Evolutionary conservation across 2,329 filamentous ascomycete genomes (phyloP).

Genomic region (Alternaria dauci): DNA sequence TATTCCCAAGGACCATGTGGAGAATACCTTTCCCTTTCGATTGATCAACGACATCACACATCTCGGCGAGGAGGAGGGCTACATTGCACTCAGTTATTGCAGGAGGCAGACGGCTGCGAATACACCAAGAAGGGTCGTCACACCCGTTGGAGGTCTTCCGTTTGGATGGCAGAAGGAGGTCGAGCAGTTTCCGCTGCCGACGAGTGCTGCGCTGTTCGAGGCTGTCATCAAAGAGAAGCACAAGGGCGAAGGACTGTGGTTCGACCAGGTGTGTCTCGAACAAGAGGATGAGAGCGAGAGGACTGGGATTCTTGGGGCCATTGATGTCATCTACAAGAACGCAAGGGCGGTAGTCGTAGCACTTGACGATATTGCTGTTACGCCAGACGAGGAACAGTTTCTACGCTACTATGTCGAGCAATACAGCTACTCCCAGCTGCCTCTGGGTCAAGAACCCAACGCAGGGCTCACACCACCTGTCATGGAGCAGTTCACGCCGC

Average conservation of each 20-base stretch:
- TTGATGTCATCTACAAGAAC: slow-evolving; percentile 55
- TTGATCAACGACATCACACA: slow-evolving; percentile 50
- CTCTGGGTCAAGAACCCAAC: slow-evolving; percentile 36
- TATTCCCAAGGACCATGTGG: slow-evolving; percentile 30
- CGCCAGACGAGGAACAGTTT: slow-evolving; percentile 46
- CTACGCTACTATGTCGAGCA: slow-evolving; percentile 52
- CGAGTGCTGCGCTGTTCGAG: slow-evolving; percentile 51
- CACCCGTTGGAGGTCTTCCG: slow-evolving; percentile 39
- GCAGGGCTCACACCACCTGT: slow-evolving; percentile 38
- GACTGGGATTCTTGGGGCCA: slow-evolving; percentile 51
- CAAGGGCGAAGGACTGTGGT: slow-evolving; percentile 54
- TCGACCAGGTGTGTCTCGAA: slow-evolving; percentile 57
- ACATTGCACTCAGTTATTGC: slow-evolving; percentile 56
- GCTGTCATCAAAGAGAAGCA: slow-evolving; percentile 52
- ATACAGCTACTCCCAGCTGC: slow-evolving; percentile 39
- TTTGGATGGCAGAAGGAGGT: slow-evolving; percentile 48
- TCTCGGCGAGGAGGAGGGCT: slow-evolving; percentile 47
- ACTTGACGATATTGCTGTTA: slow-evolving; percentile 53
- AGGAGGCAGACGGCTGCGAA: slow-evolving; percentile 45
- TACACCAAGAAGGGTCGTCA: slow-evolving; percentile 33
- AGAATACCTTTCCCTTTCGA: slow-evolving; percentile 45
- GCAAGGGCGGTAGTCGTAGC: slow-evolving; percentile 53
- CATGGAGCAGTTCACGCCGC: slow-evolving; percentile 36
- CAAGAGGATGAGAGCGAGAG: slow-evolving; percentile 53
- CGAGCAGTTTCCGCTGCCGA: slow-evolving; percentile 52